Evolutionary conservation across 2,329 filamentous ascomycete genomes (phyloP), one percentile per base, ranked within the genome.

Genomic region (Grosmannia penicillata): DNA sequence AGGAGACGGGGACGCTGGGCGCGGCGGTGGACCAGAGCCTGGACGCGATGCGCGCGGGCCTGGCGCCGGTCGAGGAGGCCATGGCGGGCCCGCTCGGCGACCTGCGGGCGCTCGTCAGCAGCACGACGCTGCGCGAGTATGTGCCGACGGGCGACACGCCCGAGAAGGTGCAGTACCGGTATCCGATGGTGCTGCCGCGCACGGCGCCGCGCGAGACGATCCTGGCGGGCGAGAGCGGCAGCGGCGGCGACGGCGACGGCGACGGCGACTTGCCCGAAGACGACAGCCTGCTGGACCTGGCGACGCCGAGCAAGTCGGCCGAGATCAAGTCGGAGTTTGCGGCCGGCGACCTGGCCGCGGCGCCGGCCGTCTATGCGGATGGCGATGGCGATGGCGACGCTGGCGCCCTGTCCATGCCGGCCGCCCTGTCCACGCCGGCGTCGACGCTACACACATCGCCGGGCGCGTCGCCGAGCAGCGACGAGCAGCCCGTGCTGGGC

Each of bases 81-180:
- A 57, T 93, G 10, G 75, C 78, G 44, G 69, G 75, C 47, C 81
- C 85, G 8, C 72, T 96, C 6, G 60, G 66, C 21, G 68, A 76
- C 33, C 72, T 98, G 21, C 75, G 84, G 8, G 66, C 75, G 15
- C 70, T 75, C n/a, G 73, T 94, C 33, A 61, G 69, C 14, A 61
- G 58, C 33, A 75, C 78, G 2, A 58, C 65, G 5, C 66, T 96
- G 37, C 69, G 76, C 38, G 86, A 95, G 53, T 96, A 96, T 56
- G 65, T 74, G 27, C 73, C 82, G 0, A 96, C 91, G 0, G 89
- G 91, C 37, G 69, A 80, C 33, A 96, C 91, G 1, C 91, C 91
- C 0, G 75, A 82, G 52, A 91, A 87, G 59, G 63, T 68, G 23
- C 67, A 75, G 37, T 98, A 96, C 57, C 67, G 74, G n/a, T 94